Evolutionary conservation across 208 protist species (phyloP), one percentile per base, ranked within the genome.

Genomic region (Leishmania arabica): DNA sequence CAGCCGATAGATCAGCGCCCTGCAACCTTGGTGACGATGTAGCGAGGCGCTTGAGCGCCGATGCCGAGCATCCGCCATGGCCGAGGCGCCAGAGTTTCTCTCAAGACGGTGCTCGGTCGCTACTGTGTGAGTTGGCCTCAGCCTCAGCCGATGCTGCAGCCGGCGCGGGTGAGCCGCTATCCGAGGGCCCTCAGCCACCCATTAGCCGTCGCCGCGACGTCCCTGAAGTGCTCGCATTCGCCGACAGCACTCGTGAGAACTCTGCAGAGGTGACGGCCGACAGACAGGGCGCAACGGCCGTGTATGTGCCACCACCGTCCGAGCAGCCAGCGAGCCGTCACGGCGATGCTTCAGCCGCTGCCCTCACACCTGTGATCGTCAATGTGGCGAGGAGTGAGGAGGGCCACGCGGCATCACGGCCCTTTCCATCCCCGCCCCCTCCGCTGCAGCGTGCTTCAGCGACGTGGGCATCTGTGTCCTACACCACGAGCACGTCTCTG

Each of bases 101-200:
- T 31, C 54, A 56, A 74, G 74, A 54, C 21, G 75, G 40, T 27
- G 66, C 21, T 69, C 81, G 81, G 1, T 85, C 77, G 31, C 77
- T 85, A 21, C n/a, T 85, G 77, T 24, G 19, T 11, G 81, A 85
- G n/a, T 15, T 85, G 37, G n/a, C 81, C 31, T 49, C 77, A 17
- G 76, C 64, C 72, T 54, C 72, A 56, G 51, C 3, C 31, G 19
- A 56, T 62, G 11, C 51, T 27, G 34, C 31, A 51, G 27, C 34
- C 13, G 49, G 31, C 42, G 72, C 13, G 72, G 47, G 34, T 37
- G 51, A 34, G 47, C 47, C 9, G 53, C 34, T 54, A 21, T 17
- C 4, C 53, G 40, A 27, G 8, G 2, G 31, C n/a, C 31, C 5
- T 37, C 72, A 56, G 45, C 24, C 9, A 54, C 40, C 21, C 24